Conservation (phyloP, 495 filamentous ascomycete genomes). For the Penicillium nucicola region DNA sequence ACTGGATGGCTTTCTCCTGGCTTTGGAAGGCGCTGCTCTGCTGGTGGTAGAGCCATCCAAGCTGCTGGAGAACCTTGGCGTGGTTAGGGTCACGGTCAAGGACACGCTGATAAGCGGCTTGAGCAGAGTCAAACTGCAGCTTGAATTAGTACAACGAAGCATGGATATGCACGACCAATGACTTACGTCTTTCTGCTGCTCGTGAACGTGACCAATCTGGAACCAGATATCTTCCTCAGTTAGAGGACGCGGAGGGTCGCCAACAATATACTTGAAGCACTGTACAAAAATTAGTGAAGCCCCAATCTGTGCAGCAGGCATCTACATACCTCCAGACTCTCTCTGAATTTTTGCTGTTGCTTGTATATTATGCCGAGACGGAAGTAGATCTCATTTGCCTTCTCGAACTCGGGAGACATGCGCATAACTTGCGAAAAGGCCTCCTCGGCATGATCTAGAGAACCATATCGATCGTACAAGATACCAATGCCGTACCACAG, state of each 20-base stretch:
- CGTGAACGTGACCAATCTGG: constrained; percentile 98
- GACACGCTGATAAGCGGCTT: constrained; percentile 86
- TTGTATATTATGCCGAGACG: constrained; percentile 99
- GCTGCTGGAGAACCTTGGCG: constrained; percentile 96
- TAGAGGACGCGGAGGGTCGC: constrained; percentile 84
- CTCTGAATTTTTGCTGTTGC: constrained; percentile 89
- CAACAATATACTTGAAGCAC: constrained; percentile 99
- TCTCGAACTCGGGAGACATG: constrained; percentile 97
- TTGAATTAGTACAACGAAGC: constrained; percentile 17
- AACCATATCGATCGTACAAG: constrained; percentile 94
- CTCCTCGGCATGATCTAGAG: constrained; percentile 95
- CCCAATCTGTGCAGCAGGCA: background rate
- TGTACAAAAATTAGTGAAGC: constrained; percentile 29
- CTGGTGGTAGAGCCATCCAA: constrained; percentile 97
- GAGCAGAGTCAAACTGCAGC: constrained; percentile 82
- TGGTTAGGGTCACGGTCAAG: constrained; percentile 94
- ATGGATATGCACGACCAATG: background rate
- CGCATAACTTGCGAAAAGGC: constrained; percentile 99
- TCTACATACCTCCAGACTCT: constrained; percentile 78
- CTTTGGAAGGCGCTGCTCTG: constrained; percentile 84
- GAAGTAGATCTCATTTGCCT: constrained; percentile 99
- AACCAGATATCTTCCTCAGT: constrained; percentile 99
- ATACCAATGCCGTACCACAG: constrained; percentile 99
- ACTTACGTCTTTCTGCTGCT: constrained; percentile 97
- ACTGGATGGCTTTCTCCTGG: constrained; percentile 95